A percentile compares a stretch with the other conserved stretches of the same genome.
These are phyloP conservation scores for Ruellia speciosa DNA, from an alignment of 305 asterid genomes.

Conservation along the genomic window DNA sequence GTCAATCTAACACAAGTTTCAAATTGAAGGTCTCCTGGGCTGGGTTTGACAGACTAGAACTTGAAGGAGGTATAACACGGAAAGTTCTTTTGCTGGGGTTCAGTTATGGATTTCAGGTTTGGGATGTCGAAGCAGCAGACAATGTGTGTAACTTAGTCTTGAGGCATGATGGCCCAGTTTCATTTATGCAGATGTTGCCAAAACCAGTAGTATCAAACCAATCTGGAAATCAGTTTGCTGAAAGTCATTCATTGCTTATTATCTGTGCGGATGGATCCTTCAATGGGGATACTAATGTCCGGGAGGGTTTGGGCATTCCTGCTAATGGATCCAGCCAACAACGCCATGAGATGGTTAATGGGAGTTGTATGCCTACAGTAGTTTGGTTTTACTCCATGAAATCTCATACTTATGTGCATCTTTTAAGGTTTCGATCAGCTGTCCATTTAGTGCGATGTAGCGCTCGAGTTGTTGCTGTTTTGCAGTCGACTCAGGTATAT, in stretches of 20 bases:
- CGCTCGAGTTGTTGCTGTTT: conserved; percentile 66
- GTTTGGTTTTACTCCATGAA: conserved; percentile 85
- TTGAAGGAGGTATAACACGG: conserved; percentile 30
- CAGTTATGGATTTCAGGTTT: conserved; percentile 79
- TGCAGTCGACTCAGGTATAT: conserved; percentile 83
- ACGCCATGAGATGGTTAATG: conserved; percentile 33
- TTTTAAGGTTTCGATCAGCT: conserved; percentile 68
- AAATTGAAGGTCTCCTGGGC: conserved; percentile 74
- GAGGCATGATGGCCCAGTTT: conserved; percentile 86
- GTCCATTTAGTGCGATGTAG: conserved; percentile 83
- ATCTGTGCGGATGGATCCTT: conserved; percentile 76
- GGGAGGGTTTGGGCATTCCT: conserved; percentile 36
- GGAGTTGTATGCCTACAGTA: conserved; percentile 51
- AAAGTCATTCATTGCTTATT: conserved; percentile 65
- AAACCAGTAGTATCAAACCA: conserved; percentile 36
- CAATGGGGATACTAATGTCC: conserved; percentile 47
- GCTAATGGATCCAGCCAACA: conserved; percentile 41
- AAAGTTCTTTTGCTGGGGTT: conserved; percentile 57
- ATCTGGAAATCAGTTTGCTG: conserved; percentile 43
- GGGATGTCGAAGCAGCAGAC: conserved; percentile 86
- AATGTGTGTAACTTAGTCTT: conserved; percentile 72
- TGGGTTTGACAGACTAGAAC: conserved; percentile 68
- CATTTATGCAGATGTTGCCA: conserved; percentile 64
- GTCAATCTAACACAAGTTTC: conserved; percentile 15
- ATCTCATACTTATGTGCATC: conserved; percentile 75